phyloP scores from a whole-genome alignment of 768 basidiomycete genomes.

The Suillus decipiens region DNA sequence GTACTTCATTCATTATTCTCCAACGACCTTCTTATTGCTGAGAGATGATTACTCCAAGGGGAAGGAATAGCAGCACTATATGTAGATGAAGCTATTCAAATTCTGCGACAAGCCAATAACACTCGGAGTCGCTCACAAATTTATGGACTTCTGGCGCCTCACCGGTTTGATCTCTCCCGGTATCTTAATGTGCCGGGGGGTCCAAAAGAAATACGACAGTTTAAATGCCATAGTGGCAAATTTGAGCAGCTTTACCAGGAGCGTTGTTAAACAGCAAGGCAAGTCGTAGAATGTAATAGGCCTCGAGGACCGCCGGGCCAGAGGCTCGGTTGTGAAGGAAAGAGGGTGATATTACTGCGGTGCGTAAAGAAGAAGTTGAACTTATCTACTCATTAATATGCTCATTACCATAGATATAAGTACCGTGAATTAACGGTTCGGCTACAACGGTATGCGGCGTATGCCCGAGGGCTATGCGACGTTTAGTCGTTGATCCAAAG shows the following conservation, averaged over 20 bases:
- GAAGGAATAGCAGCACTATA: constrained; percentile 30
- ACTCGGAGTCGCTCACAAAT: constrained; percentile 23
- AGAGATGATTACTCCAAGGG: constrained; percentile 30
- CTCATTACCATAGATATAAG: constrained; percentile 17
- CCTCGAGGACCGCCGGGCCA: neutral
- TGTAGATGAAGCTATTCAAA: neutral
- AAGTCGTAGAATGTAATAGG: neutral
- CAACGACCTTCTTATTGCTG: constrained; percentile 35
- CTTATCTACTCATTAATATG: constrained; percentile 14
- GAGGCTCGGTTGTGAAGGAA: neutral
- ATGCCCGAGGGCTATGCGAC: constrained; percentile 2
- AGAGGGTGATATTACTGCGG: constrained; percentile 1
- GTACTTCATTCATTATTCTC: constrained; percentile 14
- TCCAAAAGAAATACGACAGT: constrained; percentile 54
- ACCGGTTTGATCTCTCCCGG: constrained; percentile 40
- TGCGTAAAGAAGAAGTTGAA: constrained; percentile 3
- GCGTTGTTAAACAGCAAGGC: constrained; percentile 3
- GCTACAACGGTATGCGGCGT: neutral
- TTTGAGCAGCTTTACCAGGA: neutral
- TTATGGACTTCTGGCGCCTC: constrained; percentile 26
- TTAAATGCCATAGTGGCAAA: constrained; percentile 33
- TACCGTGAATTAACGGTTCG: neutral
- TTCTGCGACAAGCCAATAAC: neutral
- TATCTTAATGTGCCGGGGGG: constrained; percentile 52
- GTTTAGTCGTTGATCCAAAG: neutral